These are phyloP conservation scores for Macrophomina tecta DNA, from an alignment of 2,329 filamentous ascomycete genomes.

Conservation along the genomic window DNA sequence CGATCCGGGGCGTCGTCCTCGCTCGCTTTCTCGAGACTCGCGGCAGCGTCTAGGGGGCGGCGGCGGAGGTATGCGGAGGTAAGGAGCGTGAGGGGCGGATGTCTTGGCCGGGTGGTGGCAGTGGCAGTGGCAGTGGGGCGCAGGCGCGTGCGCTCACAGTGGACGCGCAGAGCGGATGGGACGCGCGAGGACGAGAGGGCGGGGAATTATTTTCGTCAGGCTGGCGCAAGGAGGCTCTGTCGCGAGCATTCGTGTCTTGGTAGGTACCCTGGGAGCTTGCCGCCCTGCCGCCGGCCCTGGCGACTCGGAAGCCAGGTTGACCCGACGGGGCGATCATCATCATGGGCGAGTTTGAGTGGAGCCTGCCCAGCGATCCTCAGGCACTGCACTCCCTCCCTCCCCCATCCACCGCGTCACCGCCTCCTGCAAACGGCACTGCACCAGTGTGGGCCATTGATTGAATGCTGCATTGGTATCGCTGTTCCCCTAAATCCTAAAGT, in stretches of 20 bases:
- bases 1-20: not conserved
- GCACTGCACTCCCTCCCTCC: not conserved
- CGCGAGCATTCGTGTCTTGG: constrained; percentile 23
- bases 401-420: not conserved
- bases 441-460: not conserved
- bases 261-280: constrained; percentile 15
- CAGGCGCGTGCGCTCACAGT: constrained; percentile 4
- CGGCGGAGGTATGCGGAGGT: constrained; percentile 32
- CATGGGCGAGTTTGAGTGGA: not conserved
- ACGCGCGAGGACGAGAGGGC: constrained; percentile 20
- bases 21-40: constrained; percentile 8
- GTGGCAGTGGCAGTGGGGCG: constrained; percentile 10
- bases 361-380: constrained; percentile 8
- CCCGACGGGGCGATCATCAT: constrained; percentile 22
- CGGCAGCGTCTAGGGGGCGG: constrained; percentile 31
- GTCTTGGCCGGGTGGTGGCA: constrained; percentile 9
- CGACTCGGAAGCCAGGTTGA: constrained; percentile 17
- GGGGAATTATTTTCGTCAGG: constrained; percentile 25
- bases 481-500: constrained; percentile 4
- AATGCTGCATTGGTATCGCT: constrained; percentile 13
- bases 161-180: constrained; percentile 13
- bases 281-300: constrained; percentile 3
- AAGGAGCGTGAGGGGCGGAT: constrained; percentile 30
- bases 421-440: not conserved
- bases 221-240: constrained; percentile 26